Evolutionary conservation across 2,329 filamentous ascomycete genomes (phyloP), one percentile per base, ranked within the genome.

Genomic region (Penicillium sp.): DNA sequence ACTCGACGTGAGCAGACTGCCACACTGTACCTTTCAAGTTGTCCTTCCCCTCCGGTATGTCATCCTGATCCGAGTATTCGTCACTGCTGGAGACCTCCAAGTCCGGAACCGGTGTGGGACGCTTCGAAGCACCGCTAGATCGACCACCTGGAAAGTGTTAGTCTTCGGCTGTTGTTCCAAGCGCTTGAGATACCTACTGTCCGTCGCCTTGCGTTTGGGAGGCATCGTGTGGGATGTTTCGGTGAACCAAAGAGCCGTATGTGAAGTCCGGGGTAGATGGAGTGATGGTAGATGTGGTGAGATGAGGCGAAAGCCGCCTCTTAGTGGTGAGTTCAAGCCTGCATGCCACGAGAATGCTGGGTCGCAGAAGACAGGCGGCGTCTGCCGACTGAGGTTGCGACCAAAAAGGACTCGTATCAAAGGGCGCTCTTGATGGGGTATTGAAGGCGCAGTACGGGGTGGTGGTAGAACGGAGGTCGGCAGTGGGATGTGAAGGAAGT

Each of bases 121-220:
- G 74, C 58, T 80, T 80, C 15, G 77, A 76, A 18, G 72, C 69
- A 61, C 80, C 76, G 51, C 69, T 75, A 53, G 67, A 71, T 66
- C 75, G 61, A 69, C 70, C 61, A 68, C 75, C 65, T 78, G 71
- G 46, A 64, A 39, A 67, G 43, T 62, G 54, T 53, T 41, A 55
- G 34, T 42, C 7, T 56, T 50, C 47, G 24, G 44, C 46, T 45
- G 43, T 44, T 40, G n/a, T 43, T 40, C 59, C 54, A 45, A 66
- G 60, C 57, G 63, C 56, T 51, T 17, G 49, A 39, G 56, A 62
- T 60, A 49, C 72, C 71, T 77, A 80, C 78, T 77, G 46, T 77
- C 74, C 60, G 76, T 64, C 54, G 87, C 87, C 76, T 90, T 90
- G 67, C 87, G 82, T 75, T 91, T 91, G 15, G 81, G 78, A 57